A percentile compares a stretch with the other conserved stretches of the same genome.
phyloP scores from a whole-genome alignment of 768 basidiomycete species.

The Suillus weaverae region DNA sequence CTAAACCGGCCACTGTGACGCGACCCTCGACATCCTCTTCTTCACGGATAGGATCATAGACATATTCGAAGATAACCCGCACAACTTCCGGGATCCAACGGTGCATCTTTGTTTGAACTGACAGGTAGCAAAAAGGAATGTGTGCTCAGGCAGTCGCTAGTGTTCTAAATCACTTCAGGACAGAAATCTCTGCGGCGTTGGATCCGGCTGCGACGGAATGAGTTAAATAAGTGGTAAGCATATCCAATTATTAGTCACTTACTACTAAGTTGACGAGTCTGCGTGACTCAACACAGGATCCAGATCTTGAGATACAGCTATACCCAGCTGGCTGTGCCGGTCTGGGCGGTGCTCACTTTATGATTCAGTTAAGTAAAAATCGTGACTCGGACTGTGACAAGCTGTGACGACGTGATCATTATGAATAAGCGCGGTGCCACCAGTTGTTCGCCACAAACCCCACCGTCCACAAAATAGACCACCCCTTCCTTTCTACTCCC shows the following conservation, averaged over 20 bases:
- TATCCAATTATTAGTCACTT: neutral
- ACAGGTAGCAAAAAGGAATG: neutral
- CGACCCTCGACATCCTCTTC: neutral
- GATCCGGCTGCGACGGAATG: neutral
- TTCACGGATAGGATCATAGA: constrained; percentile 10
- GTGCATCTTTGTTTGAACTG: neutral
- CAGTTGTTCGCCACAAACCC: neutral
- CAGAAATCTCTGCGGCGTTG: neutral
- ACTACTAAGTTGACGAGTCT: neutral
- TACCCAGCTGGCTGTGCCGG: no score
- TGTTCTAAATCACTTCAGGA: neutral
- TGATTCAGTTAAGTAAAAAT: no score
- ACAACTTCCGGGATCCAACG: constrained; percentile 18
- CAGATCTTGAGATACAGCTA: neutral
- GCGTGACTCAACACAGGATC: neutral
- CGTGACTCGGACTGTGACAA: neutral
- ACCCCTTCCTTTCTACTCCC: neutral
- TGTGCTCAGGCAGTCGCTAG: neutral
- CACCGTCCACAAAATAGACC: neutral
- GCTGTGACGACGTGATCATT: neutral
- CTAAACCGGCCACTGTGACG: constrained; percentile 1
- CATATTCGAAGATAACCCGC: constrained; percentile 21
- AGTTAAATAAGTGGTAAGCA: neutral
- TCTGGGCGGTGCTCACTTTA: no score
- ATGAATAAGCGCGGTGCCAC: neutral